A percentile compares a stretch with the other conserved stretches of the same genome.
phyloP scores from a whole-genome alignment of 2,329 filamentous ascomycete species.

The Calcarisporium arbuscula region DNA sequence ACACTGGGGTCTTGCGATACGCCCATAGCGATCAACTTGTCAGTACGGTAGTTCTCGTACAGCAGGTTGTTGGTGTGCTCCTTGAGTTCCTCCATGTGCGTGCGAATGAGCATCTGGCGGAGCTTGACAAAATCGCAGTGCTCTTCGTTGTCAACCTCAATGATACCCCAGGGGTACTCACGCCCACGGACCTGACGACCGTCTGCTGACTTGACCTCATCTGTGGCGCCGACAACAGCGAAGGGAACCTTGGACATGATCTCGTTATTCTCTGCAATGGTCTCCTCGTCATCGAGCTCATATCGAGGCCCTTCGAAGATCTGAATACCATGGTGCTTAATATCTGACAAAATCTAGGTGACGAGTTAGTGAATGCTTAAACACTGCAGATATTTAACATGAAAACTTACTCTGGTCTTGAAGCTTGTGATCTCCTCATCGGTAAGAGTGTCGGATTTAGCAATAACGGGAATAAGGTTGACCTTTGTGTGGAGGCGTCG shows the following conservation, averaged over 20 bases:
- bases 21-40: slow-evolving; percentile 98
- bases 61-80: slow-evolving; percentile 98
- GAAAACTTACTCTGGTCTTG: slow-evolving; percentile 83
- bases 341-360: slow-evolving; percentile 84
- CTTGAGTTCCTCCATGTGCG: slow-evolving; percentile 99
- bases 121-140: slow-evolving; percentile 99
- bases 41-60: slow-evolving; percentile 99
- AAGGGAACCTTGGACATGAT: slow-evolving; percentile 99
- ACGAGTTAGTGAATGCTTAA: slow-evolving; percentile 9
- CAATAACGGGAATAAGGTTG: slow-evolving; percentile 98
- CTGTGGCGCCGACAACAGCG: slow-evolving; percentile 93
- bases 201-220: slow-evolving; percentile 84
- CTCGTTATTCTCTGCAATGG: slow-evolving; percentile 98
- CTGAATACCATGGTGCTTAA: slow-evolving; percentile 94
- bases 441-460: slow-evolving; percentile 95
- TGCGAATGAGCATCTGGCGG: slow-evolving; percentile 98
- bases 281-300: slow-evolving; percentile 98
- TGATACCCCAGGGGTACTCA: slow-evolving; percentile 95
- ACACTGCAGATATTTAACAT: no score
- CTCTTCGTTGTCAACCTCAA: slow-evolving; percentile 99
- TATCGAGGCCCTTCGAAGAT: slow-evolving; percentile 99
- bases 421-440: slow-evolving; percentile 93
- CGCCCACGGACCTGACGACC: slow-evolving; percentile 94
- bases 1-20: slow-evolving; percentile 97
- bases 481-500: slow-evolving; percentile 99